phyloP scores from a whole-genome alignment of 441 rosid genomes.

The Euphorbia celastroides region DNA sequence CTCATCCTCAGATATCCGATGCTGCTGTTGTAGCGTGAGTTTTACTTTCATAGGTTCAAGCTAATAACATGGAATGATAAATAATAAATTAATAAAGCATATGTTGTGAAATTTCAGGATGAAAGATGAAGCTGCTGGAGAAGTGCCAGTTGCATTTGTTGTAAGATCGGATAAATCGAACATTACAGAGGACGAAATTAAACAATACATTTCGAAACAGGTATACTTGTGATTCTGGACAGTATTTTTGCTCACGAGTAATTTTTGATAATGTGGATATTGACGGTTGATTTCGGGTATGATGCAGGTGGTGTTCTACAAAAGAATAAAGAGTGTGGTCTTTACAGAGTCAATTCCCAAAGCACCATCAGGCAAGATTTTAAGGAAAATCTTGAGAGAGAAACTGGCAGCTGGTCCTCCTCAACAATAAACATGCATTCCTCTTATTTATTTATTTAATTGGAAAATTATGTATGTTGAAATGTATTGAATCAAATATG shows the following conservation, averaged over 20 bases:
- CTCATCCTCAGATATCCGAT: conserved; percentile 58
- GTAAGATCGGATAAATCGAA: conserved; percentile 51
- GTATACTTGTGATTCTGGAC: conserved; percentile 15
- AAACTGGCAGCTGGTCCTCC: conserved; percentile 24
- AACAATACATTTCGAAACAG: conserved; percentile 62
- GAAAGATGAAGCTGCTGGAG: conserved; percentile 70
- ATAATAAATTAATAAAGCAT: no score
- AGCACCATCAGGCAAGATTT: conserved; percentile 59
- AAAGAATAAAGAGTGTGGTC: conserved; percentile 47
- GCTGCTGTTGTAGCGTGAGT: conserved; percentile 86
- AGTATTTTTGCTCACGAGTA: not conserved
- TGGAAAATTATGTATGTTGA: not conserved
- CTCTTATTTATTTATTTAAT: not conserved
- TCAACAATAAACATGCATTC: not conserved
- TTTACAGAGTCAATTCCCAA: conserved; percentile 55
- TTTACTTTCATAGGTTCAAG: not conserved
- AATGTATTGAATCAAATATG: not conserved
- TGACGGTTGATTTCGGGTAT: not conserved
- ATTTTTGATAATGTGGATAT: not conserved
- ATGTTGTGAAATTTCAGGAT: conserved; percentile 33
- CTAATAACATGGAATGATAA: no score
- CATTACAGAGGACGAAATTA: conserved; percentile 53
- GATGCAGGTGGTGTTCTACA: conserved; percentile 60
- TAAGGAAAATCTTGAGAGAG: conserved; percentile 48
- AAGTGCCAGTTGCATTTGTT: conserved; percentile 79